Conservation (phyloP, 2,329 filamentous ascomycete species). For the Endoconidiophora polonica region DNA sequence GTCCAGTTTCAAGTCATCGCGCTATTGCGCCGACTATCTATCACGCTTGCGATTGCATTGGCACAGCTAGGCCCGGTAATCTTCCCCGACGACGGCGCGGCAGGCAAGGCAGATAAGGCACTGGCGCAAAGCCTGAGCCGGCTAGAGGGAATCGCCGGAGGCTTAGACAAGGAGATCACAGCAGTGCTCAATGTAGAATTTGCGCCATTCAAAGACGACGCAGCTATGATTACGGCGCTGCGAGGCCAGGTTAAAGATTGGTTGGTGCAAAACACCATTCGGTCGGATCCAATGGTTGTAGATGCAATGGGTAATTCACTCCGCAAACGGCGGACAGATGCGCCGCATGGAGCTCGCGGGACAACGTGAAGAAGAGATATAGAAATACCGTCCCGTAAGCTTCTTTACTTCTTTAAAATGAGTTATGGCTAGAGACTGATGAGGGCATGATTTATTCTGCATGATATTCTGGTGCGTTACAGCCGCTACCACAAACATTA, state of each 20-base stretch:
- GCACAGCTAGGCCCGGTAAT: constrained; percentile 62
- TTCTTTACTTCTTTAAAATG: no score
- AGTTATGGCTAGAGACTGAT: no score
- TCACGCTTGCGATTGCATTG: constrained; percentile 72
- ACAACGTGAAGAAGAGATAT: background rate
- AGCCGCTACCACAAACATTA: no score
- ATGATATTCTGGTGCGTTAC: background rate
- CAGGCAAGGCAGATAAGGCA: constrained; percentile 19
- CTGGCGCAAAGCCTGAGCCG: constrained; percentile 48
- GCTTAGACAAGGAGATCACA: constrained; percentile 51
- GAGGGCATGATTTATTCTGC: background rate
- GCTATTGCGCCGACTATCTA: constrained; percentile 55
- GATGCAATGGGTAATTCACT: constrained; percentile 58
- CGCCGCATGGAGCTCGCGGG: constrained; percentile 42
- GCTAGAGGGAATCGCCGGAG: constrained; percentile 41
- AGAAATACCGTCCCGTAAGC: background rate
- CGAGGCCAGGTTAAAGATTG: constrained; percentile 66
- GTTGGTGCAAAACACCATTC: constrained; percentile 72
- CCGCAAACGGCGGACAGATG: constrained; percentile 43
- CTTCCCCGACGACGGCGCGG: constrained; percentile 18
- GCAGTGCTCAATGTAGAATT: constrained; percentile 63
- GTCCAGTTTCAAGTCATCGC: constrained; percentile 73
- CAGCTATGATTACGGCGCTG: constrained; percentile 33
- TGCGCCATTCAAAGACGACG: constrained; percentile 63
- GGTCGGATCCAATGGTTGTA: constrained; percentile 63